Percentiles rank a stretch among this genome's conserved stretches.
Conservation (phyloP, 331 rosid genomes). For the Telfairia occidentalis region DNA sequence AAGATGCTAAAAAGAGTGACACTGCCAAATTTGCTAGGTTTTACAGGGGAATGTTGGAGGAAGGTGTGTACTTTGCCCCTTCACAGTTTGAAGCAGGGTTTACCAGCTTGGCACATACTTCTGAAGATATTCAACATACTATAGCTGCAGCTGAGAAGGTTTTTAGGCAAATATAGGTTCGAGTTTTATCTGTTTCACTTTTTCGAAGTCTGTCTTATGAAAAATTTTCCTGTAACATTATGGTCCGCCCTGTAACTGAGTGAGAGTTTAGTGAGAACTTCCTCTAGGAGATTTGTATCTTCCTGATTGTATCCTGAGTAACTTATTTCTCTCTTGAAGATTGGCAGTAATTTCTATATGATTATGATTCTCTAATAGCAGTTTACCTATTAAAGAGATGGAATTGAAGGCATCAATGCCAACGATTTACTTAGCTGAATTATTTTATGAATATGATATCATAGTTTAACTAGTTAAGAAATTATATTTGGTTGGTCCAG, state of each 20-base stretch:
- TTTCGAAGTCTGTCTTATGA: neutral
- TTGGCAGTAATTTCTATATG: neutral
- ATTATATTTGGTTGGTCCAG: too few relatives aligned
- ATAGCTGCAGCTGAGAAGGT: constrained; percentile 92
- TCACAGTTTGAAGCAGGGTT: constrained; percentile 97
- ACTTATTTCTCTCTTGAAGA: neutral
- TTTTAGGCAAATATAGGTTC: constrained; percentile 46
- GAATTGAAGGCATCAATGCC: neutral
- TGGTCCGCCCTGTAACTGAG: neutral
- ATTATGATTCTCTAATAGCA: neutral
- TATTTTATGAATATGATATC: neutral
- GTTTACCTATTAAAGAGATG: neutral
- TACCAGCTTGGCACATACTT: constrained; percentile 80
- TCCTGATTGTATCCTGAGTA: neutral
- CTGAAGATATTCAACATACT: constrained; percentile 68
- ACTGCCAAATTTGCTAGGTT: constrained; percentile 59
- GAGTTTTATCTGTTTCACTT: neutral
- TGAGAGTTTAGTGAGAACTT: constrained; percentile 6
- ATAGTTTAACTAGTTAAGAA: too few relatives aligned
- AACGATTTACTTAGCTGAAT: neutral
- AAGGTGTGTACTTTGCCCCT: constrained; percentile 91
- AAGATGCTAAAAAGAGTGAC: constrained; percentile 85
- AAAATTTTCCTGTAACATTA: neutral
- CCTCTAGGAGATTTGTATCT: constrained; percentile 3
- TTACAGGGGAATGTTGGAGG: constrained; percentile 72